Conservation (phyloP, 176 grass and related monocot species). For the Lolium perenne region DNA sequence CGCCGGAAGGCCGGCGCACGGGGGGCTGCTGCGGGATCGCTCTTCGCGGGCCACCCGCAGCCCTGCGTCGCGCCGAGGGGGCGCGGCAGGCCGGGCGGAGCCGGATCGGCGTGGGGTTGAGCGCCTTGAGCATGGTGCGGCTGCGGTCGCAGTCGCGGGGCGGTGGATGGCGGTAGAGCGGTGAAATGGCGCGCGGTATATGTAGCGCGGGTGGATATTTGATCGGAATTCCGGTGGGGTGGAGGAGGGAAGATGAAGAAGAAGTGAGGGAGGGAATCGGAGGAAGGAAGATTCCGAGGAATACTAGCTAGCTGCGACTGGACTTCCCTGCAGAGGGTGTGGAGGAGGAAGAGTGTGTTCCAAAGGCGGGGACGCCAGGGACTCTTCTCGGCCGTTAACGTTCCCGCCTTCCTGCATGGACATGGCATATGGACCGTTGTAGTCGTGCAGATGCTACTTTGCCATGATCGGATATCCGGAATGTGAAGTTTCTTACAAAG, state of each 20-base stretch:
- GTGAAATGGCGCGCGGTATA: constrained; percentile 35
- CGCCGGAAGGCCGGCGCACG: constrained; percentile 68
- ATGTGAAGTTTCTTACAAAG: neutral
- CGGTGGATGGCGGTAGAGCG: neutral
- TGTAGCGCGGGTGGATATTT: constrained; percentile 66
- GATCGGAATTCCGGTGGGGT: constrained; percentile 46
- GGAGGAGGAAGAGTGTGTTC: constrained; percentile 33
- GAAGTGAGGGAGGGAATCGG: constrained; percentile 42
- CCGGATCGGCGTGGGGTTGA: constrained; percentile 66
- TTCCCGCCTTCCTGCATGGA: neutral
- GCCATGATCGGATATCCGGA: neutral
- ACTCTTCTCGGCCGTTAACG: constrained; percentile 48
- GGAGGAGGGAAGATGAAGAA: neutral
- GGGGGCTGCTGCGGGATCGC: constrained; percentile 67
- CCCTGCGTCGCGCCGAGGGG: constrained; percentile 46
- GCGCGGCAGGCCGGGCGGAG: constrained; percentile 56
- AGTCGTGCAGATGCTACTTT: neutral
- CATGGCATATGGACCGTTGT: constrained; percentile 2
- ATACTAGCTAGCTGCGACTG: constrained; percentile 32
- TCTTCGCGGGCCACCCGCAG: constrained; percentile 33
- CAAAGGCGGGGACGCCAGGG: constrained; percentile 45
- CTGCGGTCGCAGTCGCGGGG: neutral
- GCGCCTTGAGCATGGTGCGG: constrained; percentile 64
- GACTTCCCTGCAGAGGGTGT: neutral
- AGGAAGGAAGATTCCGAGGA: constrained; percentile 79